These are phyloP conservation scores for Eruca vesicaria DNA, from an alignment of 441 rosid genomes.

Conservation along the genomic window DNA sequence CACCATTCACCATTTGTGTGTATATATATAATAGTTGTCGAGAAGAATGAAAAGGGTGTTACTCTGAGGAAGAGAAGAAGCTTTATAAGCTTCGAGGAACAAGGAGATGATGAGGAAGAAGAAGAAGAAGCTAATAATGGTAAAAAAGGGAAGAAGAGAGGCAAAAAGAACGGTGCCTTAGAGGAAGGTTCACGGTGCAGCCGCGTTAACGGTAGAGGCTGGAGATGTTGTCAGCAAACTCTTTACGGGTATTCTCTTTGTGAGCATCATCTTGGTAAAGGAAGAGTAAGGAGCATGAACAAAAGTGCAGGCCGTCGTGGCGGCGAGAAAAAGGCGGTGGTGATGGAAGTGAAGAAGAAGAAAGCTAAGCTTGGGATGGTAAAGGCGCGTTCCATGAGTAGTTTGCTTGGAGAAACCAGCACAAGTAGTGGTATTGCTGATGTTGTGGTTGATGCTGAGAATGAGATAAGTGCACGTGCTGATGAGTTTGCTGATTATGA, in stretches of 20 bases:
- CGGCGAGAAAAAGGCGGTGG: constrained; percentile 25
- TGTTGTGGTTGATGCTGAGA: neutral
- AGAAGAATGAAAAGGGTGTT: constrained; percentile 43
- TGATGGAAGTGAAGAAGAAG: constrained; percentile 40
- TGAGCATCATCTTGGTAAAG: constrained; percentile 94
- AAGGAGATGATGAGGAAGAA: constrained; percentile 18
- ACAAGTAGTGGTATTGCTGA: constrained; percentile 14
- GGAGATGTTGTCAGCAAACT: constrained; percentile 94
- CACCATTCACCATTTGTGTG: constrained; percentile 16
- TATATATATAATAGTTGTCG: constrained; percentile 35
- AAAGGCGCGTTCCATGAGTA: constrained; percentile 95
- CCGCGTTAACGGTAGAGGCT: constrained; percentile 90
- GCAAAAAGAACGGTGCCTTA: constrained; percentile 40
- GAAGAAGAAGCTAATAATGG: constrained; percentile 27
- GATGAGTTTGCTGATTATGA: constrained; percentile 26
- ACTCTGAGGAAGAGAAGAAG: constrained; percentile 70
- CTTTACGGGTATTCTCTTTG: constrained; percentile 91
- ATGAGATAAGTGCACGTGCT: constrained; percentile 32
- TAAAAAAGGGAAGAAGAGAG: constrained; percentile 41
- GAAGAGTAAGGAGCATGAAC: constrained; percentile 70
- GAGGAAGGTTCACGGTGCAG: constrained; percentile 95
- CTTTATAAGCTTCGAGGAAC: constrained; percentile 37
- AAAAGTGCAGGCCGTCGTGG: constrained; percentile 21
- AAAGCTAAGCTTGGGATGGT: constrained; percentile 79
- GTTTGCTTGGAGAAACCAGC: constrained; percentile 65